A percentile compares a stretch with the other conserved stretches of the same genome.
Evolutionary conservation across 1,139 yeast genomes (phyloP).

Genomic region (Scheffersomyces segobiensis): DNA sequence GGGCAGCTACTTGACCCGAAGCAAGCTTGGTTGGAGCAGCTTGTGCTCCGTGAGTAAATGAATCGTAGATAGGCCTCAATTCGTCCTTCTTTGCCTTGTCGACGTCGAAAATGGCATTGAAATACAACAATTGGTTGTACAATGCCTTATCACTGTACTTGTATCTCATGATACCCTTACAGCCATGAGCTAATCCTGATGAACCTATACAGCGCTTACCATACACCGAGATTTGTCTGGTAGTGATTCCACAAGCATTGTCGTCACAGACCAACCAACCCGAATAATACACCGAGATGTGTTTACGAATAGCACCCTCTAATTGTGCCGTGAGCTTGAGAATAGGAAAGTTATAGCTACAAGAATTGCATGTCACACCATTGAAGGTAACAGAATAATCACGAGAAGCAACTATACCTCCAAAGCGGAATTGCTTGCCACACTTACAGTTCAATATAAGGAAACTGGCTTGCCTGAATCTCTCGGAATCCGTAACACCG

Average conservation of each 20-base stretch:
- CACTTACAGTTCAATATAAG: constrained; percentile 66
- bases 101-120: constrained; percentile 76
- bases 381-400: constrained; percentile 60
- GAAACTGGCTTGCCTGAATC: constrained; percentile 67
- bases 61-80: constrained; percentile 50
- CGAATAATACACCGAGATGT: constrained; percentile 75
- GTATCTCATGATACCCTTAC: constrained; percentile 84
- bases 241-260: constrained; percentile 72
- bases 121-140: constrained; percentile 83
- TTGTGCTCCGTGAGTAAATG: constrained; percentile 24
- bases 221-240: constrained; percentile 86
- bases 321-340: constrained; percentile 68
- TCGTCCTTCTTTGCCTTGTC: constrained; percentile 67
- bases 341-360: constrained; percentile 52
- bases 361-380: constrained; percentile 72
- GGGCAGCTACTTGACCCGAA: constrained; percentile 63
- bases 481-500: constrained; percentile 75
- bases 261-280: constrained; percentile 89
- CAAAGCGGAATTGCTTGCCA: constrained; percentile 60
- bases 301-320: constrained; percentile 67
- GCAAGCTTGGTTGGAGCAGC: constrained; percentile 42
- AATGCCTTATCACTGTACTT: constrained; percentile 76
- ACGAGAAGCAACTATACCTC: constrained; percentile 68
- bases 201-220: constrained; percentile 81
- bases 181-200: constrained; percentile 62